phyloP scores from a whole-genome alignment of 495 filamentous ascomycete species.

The Penicillium paradoxum region DNA sequence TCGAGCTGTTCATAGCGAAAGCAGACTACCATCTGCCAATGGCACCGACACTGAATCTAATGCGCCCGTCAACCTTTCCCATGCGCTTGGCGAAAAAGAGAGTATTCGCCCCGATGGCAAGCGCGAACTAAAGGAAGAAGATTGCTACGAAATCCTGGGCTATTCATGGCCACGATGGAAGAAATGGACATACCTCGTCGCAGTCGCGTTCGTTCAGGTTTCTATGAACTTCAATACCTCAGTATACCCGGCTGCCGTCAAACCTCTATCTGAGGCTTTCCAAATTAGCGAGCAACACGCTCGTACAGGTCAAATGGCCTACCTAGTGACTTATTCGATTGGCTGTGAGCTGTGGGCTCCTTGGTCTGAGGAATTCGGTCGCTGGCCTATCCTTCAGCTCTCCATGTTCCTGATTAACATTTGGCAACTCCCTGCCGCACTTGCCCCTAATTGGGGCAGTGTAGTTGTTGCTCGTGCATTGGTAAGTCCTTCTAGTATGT shows the following conservation, averaged over 20 bases:
- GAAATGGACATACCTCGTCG: slow-evolving; percentile 68
- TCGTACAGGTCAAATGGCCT: slow-evolving; percentile 60
- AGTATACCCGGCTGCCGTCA: slow-evolving; percentile 39
- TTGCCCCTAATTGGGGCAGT: slow-evolving; percentile 64
- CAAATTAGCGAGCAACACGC: slow-evolving; percentile 58
- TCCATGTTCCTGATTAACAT: slow-evolving; percentile 68
- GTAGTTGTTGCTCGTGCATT: slow-evolving; percentile 60
- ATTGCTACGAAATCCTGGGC: slow-evolving; percentile 60
- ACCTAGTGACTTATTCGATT: slow-evolving; percentile 68
- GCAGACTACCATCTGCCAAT: neutral
- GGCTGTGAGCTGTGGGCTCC: slow-evolving; percentile 79
- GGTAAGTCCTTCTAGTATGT: slow-evolving; percentile 20
- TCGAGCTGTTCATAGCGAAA: neutral
- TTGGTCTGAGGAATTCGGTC: slow-evolving; percentile 72
- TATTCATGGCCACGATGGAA: slow-evolving; percentile 59
- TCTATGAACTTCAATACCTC: slow-evolving; percentile 69
- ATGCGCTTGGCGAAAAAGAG: neutral
- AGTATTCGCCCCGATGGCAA: slow-evolving; percentile 36
- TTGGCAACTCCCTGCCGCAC: slow-evolving; percentile 62
- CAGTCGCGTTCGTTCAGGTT: slow-evolving; percentile 68
- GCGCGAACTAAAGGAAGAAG: slow-evolving; percentile 58
- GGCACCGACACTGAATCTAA: neutral
- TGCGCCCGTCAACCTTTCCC: neutral
- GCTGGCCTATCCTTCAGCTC: slow-evolving; percentile 64
- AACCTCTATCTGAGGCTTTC: slow-evolving; percentile 56